Conservation (phyloP, 257 asterid genomes). For the Ballota nigra region DNA sequence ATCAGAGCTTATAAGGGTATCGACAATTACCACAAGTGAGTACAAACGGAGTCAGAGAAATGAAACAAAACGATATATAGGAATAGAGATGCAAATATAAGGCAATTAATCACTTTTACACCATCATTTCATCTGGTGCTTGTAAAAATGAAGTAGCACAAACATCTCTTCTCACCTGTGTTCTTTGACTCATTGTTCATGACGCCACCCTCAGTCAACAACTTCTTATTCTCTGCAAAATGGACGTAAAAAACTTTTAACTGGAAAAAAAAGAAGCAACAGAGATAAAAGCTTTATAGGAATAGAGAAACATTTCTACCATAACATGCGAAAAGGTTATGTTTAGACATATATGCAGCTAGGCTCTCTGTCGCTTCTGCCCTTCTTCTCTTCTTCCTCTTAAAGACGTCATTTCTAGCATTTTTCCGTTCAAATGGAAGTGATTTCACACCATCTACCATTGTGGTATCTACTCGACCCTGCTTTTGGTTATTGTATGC, state of each 20-base stretch:
- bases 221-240: slow-evolving; percentile 54
- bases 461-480: slow-evolving; percentile 24
- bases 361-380: slow-evolving; percentile 45
- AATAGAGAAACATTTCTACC: slow-evolving; percentile 39
- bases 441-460: slow-evolving; percentile 41
- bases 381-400: slow-evolving; percentile 67
- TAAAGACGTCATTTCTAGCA: slow-evolving; percentile 30
- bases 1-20: not conserved
- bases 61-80: not conserved
- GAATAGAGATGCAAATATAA: not conserved
- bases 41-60: not conserved
- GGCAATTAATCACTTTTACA: not conserved
- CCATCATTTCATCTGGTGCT: not conserved
- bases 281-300: slow-evolving; percentile 5
- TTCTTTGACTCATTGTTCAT: slow-evolving; percentile 27
- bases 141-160: slow-evolving; percentile 14
- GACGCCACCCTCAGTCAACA: slow-evolving; percentile 30
- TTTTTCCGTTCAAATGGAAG: slow-evolving; percentile 35
- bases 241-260: slow-evolving; percentile 14
- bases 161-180: slow-evolving; percentile 42
- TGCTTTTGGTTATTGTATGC: slow-evolving; percentile 33
- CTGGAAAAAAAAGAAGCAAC: slow-evolving; percentile 9
- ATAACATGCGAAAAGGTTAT: slow-evolving; percentile 65
- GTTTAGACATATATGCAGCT: slow-evolving; percentile 59
- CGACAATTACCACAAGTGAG: not conserved